A percentile compares a stretch with the other conserved stretches of the same genome.
Conservation (phyloP, 306 rosid genomes). For the Cucurbita argyrosperma region DNA sequence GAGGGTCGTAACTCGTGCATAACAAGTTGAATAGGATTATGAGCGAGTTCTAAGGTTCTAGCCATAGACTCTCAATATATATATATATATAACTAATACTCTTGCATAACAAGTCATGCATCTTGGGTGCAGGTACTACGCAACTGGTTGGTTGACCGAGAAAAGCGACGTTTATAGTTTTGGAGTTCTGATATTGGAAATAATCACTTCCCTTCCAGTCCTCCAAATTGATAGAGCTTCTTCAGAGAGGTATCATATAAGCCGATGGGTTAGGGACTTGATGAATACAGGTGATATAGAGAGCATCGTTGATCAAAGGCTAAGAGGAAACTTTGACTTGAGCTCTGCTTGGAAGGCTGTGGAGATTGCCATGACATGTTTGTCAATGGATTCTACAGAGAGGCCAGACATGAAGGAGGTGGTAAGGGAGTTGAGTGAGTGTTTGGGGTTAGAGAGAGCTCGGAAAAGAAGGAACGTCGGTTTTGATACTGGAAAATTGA, state of each 20-base stretch:
- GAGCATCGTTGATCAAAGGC: slow-evolving; percentile 8
- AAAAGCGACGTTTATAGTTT: slow-evolving; percentile 8
- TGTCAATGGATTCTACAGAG: background rate
- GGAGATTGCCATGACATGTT: slow-evolving; percentile 13
- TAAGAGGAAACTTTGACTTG: slow-evolving; percentile 2
- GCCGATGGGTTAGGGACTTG: slow-evolving; percentile 3
- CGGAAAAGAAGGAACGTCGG: background rate
- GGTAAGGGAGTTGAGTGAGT: slow-evolving; percentile 8
- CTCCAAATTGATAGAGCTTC: background rate
- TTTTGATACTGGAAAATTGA: background rate
- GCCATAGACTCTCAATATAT: too few relatives aligned
- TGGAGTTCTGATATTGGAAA: slow-evolving; percentile 4
- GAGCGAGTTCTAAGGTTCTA: too few relatives aligned
- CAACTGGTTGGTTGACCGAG: slow-evolving; percentile 8
- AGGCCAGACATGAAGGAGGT: slow-evolving; percentile 12
- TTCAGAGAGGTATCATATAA: background rate
- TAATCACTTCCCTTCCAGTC: slow-evolving; percentile 4
- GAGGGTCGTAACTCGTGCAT: too few relatives aligned
- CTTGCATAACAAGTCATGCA: background rate
- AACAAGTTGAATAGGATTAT: too few relatives aligned
- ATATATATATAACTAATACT: background rate
- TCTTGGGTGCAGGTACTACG: slow-evolving; percentile 9
- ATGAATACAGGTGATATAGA: slow-evolving; percentile 11
- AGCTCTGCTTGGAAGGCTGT: slow-evolving; percentile 22
- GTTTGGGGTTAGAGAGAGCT: slow-evolving; percentile 8